Evolutionary conservation across 768 basidiomycete species (phyloP).

Genomic region (Collybia nuda): DNA sequence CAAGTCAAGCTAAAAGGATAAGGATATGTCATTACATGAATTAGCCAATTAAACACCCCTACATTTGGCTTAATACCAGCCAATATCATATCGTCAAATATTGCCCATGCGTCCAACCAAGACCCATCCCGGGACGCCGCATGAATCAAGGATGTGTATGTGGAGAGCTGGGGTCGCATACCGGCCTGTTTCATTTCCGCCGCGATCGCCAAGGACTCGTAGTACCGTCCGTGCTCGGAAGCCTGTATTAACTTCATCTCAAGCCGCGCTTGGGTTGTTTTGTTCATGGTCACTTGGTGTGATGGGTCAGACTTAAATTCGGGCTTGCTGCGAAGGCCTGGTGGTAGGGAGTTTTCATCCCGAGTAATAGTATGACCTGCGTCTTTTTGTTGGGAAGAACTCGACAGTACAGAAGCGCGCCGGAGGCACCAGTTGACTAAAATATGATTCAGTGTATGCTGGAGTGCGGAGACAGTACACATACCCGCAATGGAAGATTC

Average conservation of each 20-base stretch:
- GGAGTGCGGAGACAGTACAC: background rate
- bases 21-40: slow-evolving; percentile 46
- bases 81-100: slow-evolving; percentile 67
- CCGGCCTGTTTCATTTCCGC: slow-evolving; percentile 57
- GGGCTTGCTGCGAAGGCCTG: too few species aligned
- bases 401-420: too few species aligned
- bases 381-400: background rate
- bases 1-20: background rate
- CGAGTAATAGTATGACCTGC: slow-evolving; percentile 5
- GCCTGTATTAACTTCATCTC: slow-evolving; percentile 34
- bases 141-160: slow-evolving; percentile 58
- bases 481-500: slow-evolving; percentile 8
- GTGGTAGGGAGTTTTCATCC: too few species aligned
- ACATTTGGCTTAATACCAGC: slow-evolving; percentile 47
- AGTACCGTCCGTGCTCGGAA: slow-evolving; percentile 34
- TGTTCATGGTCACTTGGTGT: slow-evolving; percentile 12
- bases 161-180: slow-evolving; percentile 50
- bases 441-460: too few species aligned
- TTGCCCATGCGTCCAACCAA: slow-evolving; percentile 57
- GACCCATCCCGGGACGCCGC: slow-evolving; percentile 43
- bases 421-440: background rate
- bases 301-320: slow-evolving; percentile 9
- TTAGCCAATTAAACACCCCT: slow-evolving; percentile 56
- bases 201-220: slow-evolving; percentile 43
- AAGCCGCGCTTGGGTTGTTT: slow-evolving; percentile 23